Evolutionary conservation across 257 asterid species (phyloP), one percentile per base, ranked within the genome.

Genomic region (Nicotiana tabacum): DNA sequence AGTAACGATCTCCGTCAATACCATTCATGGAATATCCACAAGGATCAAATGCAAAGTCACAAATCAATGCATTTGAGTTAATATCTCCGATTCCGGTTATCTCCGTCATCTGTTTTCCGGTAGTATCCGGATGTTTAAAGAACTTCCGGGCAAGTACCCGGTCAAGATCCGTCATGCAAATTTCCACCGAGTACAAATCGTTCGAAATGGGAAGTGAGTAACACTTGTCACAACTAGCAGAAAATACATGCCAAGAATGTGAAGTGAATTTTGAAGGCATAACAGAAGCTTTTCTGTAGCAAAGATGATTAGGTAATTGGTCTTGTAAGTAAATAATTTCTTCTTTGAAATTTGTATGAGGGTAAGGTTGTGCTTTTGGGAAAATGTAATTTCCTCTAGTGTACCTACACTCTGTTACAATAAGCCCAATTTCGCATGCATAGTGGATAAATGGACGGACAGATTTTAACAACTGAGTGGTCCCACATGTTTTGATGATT

Each of bases 1-100:
- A 96, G 84, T 96, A 96, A 43, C 97, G 93, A 82, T 87, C 85
- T 27, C 88, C 89, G n/a, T 93, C 97, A 5, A 94, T 70, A 0
- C 98, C 98, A 74, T 96, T 96, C 99, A 96, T 96, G 0, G 99
- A 96, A 72, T 96, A 96, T 0, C 99, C 99, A 78, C 99, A 96
- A 0, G 99, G 98, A 70, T 94, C 98, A 48, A 96, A 96, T 5
- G 97, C 98, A 76, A 89, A 96, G 84, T 96, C 99, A 33, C 98
- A 96, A 0, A 96, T 85, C 17, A 90, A 46, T 0, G 98, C 95
- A 18, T 82, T 87, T 3, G 85, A 77, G 64, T 91, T 93, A 10
- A 96, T 85, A 12, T 70, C 85, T 15, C 87, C 32, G 0, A 96
- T 93, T 37, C 98, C 96, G 0, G 96, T 93, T 0, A 83, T 24